These are phyloP conservation scores for Stagonosporopsis rhizophila DNA, from an alignment of 2,329 filamentous ascomycete species.

Conservation along the genomic window DNA sequence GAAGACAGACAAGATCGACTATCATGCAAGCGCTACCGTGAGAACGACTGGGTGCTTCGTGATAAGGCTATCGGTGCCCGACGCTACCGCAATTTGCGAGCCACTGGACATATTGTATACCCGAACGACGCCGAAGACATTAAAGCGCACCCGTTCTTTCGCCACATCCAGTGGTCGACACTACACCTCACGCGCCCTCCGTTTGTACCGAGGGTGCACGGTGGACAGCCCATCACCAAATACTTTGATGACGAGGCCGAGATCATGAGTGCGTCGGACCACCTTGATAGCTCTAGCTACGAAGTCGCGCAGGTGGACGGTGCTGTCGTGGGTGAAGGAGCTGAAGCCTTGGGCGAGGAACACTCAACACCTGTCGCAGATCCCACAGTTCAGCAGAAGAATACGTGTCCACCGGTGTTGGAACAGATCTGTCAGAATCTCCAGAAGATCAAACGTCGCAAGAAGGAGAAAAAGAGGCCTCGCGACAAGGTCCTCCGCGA, in stretches of 20 bases:
- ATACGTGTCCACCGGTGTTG: background rate
- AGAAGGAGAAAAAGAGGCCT: conserved; percentile 76
- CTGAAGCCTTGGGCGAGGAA: conserved; percentile 4
- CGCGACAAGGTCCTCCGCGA: conserved; percentile 88
- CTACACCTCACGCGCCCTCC: conserved; percentile 76
- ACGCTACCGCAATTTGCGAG: conserved; percentile 39
- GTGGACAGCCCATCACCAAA: conserved; percentile 66
- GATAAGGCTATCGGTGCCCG: conserved; percentile 36
- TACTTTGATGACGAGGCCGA: conserved; percentile 88
- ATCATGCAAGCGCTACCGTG: conserved; percentile 75
- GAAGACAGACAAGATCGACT: conserved; percentile 78
- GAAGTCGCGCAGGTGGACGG: conserved; percentile 21
- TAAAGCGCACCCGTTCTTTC: conserved; percentile 87
- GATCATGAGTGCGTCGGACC: conserved; percentile 56
- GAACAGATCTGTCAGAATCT: conserved; percentile 12
- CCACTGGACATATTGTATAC: conserved; percentile 72
- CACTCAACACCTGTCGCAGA: conserved; percentile 1
- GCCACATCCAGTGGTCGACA: conserved; percentile 76
- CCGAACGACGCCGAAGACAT: conserved; percentile 87
- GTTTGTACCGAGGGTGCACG: conserved; percentile 75
- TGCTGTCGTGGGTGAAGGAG: background rate
- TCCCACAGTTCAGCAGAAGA: background rate
- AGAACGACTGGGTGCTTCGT: conserved; percentile 62
- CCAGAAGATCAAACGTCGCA: conserved; percentile 54
- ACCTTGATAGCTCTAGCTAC: conserved; percentile 47